Evolutionary conservation across 2,329 filamentous ascomycete genomes (phyloP), one percentile per base, ranked within the genome.

Genomic region (Fusarium papillatum): DNA sequence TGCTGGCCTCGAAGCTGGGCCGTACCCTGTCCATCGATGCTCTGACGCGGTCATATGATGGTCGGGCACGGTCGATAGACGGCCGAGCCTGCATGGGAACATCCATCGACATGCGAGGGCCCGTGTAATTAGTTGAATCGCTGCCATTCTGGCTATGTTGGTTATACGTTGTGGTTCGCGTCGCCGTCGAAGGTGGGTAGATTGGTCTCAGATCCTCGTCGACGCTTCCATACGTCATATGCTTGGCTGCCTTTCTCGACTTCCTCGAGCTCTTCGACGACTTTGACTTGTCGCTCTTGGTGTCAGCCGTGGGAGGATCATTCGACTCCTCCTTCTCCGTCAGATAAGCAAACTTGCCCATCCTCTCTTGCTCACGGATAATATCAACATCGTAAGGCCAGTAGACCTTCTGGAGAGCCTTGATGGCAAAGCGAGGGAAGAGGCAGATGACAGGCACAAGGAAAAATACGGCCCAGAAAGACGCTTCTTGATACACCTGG

Each of bases 371-470:
- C 84, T 99, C 97, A 60, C 97, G 95, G 80, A 99, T 93, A 76
- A 99, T 98, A 83, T 99, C 97, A 70, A 98, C 93, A 80, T 99
- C 97, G 77, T 94, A 93, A 6, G 97, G 97, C 84, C 94, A 95
- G 86, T 95, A 98, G 66, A 98, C 94, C 86, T 99, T 99, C 84
- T 98, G 97, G 62, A 97, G 85, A 38, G 93, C 88, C 86, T 99
- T 99, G 86, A 94, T 89, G 60, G 91, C 90, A 83, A 98, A 98
- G 31, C 97, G 93, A 14, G 97, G 97, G 70, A 98, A 92, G 63
- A 99, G 86, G 83, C 95, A 96, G 68, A 98, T 90, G 75, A 95
- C 89, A 1, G 95, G 91, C 3, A 95, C 95, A 68, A 98, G 86
- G 62, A 97, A 87, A 66, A 95, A 91, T 60, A 95, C 89, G 22